A percentile compares a stretch with the other conserved stretches of the same genome.
These are phyloP conservation scores for Gynochthodes officinalis DNA, from an alignment of 257 asterid genomes.

Conservation along the genomic window DNA sequence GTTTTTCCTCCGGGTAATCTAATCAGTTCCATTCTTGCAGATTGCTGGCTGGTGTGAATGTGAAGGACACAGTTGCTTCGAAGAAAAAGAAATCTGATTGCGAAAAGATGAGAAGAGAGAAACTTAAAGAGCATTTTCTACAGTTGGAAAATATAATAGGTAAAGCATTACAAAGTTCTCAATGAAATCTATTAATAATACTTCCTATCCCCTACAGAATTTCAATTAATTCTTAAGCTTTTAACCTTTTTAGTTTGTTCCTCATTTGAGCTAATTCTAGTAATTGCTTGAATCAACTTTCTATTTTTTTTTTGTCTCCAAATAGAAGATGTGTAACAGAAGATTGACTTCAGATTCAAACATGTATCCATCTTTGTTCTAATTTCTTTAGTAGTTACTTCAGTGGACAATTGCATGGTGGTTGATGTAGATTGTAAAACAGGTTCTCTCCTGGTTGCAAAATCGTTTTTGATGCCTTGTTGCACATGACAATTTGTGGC, in stretches of 20 bases:
- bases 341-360: neutral
- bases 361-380: neutral
- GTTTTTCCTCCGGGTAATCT: neutral
- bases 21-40: conserved; percentile 8
- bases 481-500: neutral
- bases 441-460: neutral
- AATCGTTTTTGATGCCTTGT: neutral
- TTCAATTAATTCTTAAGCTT: neutral
- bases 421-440: too few species aligned
- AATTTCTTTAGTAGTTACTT: neutral
- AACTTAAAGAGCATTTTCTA: conserved; percentile 16
- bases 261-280: neutral
- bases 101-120: conserved; percentile 17
- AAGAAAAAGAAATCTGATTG: conserved; percentile 14
- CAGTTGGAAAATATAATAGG: conserved; percentile 18
- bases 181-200: neutral
- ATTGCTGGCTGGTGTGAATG: neutral
- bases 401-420: neutral
- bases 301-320: too few species aligned
- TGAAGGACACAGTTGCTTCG: conserved; percentile 7
- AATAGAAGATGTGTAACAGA: neutral
- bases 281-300: neutral
- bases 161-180: conserved; percentile 1
- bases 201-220: neutral
- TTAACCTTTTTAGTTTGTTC: neutral